phyloP scores from a whole-genome alignment of 768 basidiomycete genomes.

The Mycena rebaudengoi region DNA sequence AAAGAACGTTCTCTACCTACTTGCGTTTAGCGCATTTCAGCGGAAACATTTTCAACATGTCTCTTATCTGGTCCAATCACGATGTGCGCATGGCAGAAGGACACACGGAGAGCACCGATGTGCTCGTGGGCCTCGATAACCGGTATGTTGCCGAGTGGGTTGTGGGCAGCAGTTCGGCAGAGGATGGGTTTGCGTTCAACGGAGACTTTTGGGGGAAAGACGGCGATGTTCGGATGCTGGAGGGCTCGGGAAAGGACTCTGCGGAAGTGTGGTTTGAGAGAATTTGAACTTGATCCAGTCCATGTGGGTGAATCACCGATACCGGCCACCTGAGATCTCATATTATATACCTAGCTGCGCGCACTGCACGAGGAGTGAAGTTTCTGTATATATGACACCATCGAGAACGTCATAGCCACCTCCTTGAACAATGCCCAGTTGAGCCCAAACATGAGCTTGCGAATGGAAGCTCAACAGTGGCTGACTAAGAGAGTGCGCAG shows the following conservation, averaged over 20 bases:
- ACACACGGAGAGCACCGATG: slow-evolving; percentile 20
- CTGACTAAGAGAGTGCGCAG: too few relatives aligned
- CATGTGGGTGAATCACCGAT: too few relatives aligned
- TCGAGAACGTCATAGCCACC: too few relatives aligned
- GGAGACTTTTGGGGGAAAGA: slow-evolving; percentile 10
- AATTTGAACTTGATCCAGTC: too few relatives aligned
- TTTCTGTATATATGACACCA: too few relatives aligned
- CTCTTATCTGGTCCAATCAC: slow-evolving; percentile 46
- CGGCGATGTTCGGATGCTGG: neutral
- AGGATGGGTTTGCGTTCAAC: neutral
- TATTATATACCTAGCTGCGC: too few relatives aligned
- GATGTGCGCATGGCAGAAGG: slow-evolving; percentile 39
- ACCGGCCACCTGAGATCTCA: too few relatives aligned
- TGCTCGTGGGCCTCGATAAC: slow-evolving; percentile 1
- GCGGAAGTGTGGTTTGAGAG: slow-evolving; percentile 13
- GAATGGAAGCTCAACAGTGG: too few relatives aligned
- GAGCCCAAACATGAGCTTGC: too few relatives aligned
- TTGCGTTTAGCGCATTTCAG: slow-evolving; percentile 47
- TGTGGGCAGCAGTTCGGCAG: too few relatives aligned
- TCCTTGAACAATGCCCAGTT: too few relatives aligned
- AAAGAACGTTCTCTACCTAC: slow-evolving; percentile 45
- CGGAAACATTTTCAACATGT: slow-evolving; percentile 49
- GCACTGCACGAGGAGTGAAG: too few relatives aligned
- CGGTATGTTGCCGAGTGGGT: slow-evolving; percentile 16
- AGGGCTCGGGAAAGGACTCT: neutral